A percentile compares a stretch with the other conserved stretches of the same genome.
phyloP scores from a whole-genome alignment of 73 alveolate species.

The Paramecium bursaria region DNA sequence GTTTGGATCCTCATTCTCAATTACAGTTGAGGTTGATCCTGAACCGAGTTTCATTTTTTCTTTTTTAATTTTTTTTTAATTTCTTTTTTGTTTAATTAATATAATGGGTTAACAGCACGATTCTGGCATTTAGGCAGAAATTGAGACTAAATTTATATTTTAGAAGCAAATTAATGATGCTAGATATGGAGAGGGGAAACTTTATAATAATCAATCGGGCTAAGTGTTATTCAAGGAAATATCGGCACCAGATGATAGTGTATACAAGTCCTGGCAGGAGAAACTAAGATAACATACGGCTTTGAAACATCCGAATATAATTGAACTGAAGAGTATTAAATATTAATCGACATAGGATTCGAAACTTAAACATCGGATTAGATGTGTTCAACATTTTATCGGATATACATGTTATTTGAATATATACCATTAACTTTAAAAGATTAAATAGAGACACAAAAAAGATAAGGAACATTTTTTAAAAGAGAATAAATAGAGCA shows the following conservation, averaged over 20 bases:
- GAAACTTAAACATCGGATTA: neutral
- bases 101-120: constrained; percentile 16
- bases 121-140: constrained; percentile 5
- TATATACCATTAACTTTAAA: constrained; percentile 16
- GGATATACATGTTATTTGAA: constrained; percentile 4
- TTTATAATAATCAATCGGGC: neutral
- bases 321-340: neutral
- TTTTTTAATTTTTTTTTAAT: constrained; percentile 28
- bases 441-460: constrained; percentile 11
- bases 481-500: neutral
- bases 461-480: constrained; percentile 1
- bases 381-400: constrained; percentile 11
- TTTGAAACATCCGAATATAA: constrained; percentile 10
- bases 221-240: constrained; percentile 2
- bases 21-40: constrained; percentile 42
- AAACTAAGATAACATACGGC: neutral
- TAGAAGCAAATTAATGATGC: constrained; percentile 15
- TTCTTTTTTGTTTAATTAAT: constrained; percentile 15
- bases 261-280: constrained; percentile 14
- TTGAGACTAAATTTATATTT: neutral
- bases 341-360: neutral
- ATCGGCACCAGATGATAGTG: neutral
- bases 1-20: constrained; percentile 24
- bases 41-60: constrained; percentile 21
- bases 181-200: constrained; percentile 57